Percentiles rank a stretch among this genome's conserved stretches.
These are phyloP conservation scores for Bassia scoparia DNA, from an alignment of 148 eudicot species.

Conservation along the genomic window DNA sequence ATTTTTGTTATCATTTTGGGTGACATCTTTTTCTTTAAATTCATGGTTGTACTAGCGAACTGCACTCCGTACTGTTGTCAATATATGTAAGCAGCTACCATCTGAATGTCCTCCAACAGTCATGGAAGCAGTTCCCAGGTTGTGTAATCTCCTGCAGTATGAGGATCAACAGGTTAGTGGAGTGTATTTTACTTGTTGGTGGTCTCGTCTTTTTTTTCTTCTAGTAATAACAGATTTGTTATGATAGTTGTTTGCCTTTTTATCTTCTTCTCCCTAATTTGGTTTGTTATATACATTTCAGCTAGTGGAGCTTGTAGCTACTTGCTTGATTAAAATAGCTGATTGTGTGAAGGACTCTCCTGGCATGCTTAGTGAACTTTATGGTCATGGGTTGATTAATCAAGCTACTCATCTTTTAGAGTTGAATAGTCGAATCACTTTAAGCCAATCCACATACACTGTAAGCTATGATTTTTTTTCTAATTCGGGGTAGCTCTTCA, in stretches of 20 bases:
- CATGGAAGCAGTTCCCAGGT: slow-evolving; percentile 82
- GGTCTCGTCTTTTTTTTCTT: not conserved
- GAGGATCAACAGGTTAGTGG: slow-evolving; percentile 78
- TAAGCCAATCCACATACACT: slow-evolving; percentile 51
- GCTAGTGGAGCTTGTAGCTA: slow-evolving; percentile 89
- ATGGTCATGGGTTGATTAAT: slow-evolving; percentile 64
- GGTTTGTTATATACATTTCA: slow-evolving; percentile 28
- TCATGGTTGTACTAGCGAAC: slow-evolving; percentile 49
- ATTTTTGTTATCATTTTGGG: not conserved
- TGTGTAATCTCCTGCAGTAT: slow-evolving; percentile 80
- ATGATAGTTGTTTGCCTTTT: not conserved
- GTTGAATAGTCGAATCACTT: slow-evolving; percentile 58
- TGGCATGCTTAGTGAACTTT: slow-evolving; percentile 62
- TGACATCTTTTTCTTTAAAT: slow-evolving; percentile 6
- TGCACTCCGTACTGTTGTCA: slow-evolving; percentile 80
- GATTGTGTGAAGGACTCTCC: slow-evolving; percentile 57
- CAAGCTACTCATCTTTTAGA: slow-evolving; percentile 57
- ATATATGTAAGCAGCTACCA: slow-evolving; percentile 83
- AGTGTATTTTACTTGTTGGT: slow-evolving; percentile 2
- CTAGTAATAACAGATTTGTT: not conserved
- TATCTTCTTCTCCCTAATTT: not conserved
- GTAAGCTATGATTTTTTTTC: slow-evolving; percentile 40
- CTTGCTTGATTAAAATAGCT: slow-evolving; percentile 69
- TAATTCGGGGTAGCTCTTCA: not conserved
- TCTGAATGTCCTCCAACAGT: slow-evolving; percentile 56